Conservation (phyloP, 1,284 basidiomycete species). For the Leccinum subrobustum region DNA sequence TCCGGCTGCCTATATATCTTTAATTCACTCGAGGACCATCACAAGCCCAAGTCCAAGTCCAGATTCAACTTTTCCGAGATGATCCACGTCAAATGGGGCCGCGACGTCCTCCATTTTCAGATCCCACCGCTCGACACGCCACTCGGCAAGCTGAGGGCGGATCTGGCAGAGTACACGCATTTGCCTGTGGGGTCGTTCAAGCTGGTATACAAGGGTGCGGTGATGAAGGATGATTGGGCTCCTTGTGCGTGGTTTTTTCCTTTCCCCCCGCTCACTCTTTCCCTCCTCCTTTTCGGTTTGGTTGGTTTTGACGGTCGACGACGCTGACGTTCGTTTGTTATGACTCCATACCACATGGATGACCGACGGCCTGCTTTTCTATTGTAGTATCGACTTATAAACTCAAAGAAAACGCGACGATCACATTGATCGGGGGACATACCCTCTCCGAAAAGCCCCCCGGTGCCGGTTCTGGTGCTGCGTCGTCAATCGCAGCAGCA, state of each 20-base stretch:
- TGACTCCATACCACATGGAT: background rate
- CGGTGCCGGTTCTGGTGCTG: conserved; percentile 20
- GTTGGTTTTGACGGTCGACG: background rate
- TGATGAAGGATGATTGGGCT: conserved; percentile 75
- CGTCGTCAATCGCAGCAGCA: background rate
- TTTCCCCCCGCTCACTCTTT: background rate
- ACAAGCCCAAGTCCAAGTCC: background rate
- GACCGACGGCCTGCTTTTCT: background rate
- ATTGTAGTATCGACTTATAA: conserved; percentile 61
- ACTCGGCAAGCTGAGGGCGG: conserved; percentile 51
- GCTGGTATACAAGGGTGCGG: conserved; percentile 73
- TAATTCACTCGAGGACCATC: background rate
- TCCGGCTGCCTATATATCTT: conserved; percentile 1
- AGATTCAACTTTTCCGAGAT: conserved; percentile 17
- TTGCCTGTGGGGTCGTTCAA: conserved; percentile 66
- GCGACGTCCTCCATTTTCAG: conserved; percentile 58
- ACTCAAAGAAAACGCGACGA: conserved; percentile 57
- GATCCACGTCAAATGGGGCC: conserved; percentile 64
- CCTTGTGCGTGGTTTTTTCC: conserved; percentile 46
- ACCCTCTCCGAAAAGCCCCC: conserved; percentile 22
- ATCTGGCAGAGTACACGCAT: conserved; percentile 64
- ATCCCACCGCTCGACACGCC: conserved; percentile 55
- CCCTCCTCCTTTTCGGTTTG: background rate
- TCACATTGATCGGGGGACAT: conserved; percentile 58
- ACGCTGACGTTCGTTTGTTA: conserved; percentile 5